Percentiles rank a stretch among this genome's conserved stretches.
These are phyloP conservation scores for Symbiodinium pilosum DNA, from an alignment of 73 alveolate species.

Conservation along the genomic window DNA sequence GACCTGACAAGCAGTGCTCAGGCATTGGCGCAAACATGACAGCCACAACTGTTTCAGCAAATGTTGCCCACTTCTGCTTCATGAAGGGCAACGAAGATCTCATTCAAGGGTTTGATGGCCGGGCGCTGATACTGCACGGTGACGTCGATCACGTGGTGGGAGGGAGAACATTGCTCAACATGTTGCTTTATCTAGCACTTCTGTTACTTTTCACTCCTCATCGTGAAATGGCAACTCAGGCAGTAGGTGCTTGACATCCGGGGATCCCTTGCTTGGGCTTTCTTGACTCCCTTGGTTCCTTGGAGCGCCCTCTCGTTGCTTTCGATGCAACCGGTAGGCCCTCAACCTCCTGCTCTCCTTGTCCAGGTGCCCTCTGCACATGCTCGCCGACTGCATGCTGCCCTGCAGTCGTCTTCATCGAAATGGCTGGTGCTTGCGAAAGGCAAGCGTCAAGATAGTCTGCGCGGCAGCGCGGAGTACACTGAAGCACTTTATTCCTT, in stretches of 20 bases:
- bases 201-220: too few species aligned
- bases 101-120: conserved; percentile 55
- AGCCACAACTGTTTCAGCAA: background rate
- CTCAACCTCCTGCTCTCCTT: background rate
- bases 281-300: too few species aligned
- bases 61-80: conserved; percentile 11
- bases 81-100: conserved; percentile 74
- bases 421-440: conserved; percentile 71
- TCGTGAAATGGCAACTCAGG: too few species aligned
- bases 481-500: conserved; percentile 35
- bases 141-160: conserved; percentile 76
- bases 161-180: background rate
- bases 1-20: background rate
- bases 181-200: background rate
- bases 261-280: too few species aligned
- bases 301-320: too few species aligned
- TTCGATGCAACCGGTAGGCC: too few species aligned
- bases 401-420: background rate
- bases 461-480: conserved; percentile 44
- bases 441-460: conserved; percentile 62
- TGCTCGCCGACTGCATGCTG: conserved; percentile 34
- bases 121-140: conserved; percentile 43
- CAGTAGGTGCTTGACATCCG: too few species aligned
- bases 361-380: conserved; percentile 53
- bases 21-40: background rate